phyloP scores from a whole-genome alignment of 352 stramenopile species.

The Thraustochytrium striatum region DNA sequence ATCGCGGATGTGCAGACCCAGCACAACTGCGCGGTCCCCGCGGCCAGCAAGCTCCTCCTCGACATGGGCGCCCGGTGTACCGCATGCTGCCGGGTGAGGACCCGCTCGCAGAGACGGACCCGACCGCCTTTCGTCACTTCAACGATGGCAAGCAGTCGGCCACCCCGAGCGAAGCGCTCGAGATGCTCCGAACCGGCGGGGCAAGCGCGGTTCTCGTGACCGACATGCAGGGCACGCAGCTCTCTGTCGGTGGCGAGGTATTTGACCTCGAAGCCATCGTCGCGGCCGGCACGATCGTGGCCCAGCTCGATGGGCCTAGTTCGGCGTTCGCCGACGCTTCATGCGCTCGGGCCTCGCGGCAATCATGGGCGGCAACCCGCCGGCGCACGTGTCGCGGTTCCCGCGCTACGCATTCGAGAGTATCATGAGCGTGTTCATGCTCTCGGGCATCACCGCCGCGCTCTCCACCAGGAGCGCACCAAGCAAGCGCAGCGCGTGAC shows the following conservation, averaged over 20 bases:
- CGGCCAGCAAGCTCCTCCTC: not conserved
- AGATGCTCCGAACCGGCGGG: not conserved
- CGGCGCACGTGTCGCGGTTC: too few relatives aligned
- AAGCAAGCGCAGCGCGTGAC: not conserved
- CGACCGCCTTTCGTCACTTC: not conserved
- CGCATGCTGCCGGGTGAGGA: not conserved
- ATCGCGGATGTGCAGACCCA: not conserved
- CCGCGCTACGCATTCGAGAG: too few relatives aligned
- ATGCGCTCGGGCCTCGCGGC: too few relatives aligned
- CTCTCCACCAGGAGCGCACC: slow-evolving; percentile 7
- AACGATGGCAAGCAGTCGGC: not conserved
- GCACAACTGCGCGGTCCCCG: not conserved
- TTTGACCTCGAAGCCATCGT: too few relatives aligned
- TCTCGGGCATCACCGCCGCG: not conserved
- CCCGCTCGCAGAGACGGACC: not conserved
- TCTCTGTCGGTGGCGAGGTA: too few relatives aligned
- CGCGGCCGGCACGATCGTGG: too few relatives aligned
- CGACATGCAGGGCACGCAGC: too few relatives aligned
- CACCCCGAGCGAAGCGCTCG: not conserved
- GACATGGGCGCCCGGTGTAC: not conserved
- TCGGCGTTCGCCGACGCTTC: too few relatives aligned
- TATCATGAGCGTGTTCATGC: too few relatives aligned
- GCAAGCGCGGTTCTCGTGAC: too few relatives aligned
- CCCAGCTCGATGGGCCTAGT: too few relatives aligned
- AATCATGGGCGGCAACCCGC: too few relatives aligned